Evolutionary conservation across 78 protist genomes (phyloP), one percentile per base, ranked within the genome.

Genomic region (Speleostelium caveatum): DNA sequence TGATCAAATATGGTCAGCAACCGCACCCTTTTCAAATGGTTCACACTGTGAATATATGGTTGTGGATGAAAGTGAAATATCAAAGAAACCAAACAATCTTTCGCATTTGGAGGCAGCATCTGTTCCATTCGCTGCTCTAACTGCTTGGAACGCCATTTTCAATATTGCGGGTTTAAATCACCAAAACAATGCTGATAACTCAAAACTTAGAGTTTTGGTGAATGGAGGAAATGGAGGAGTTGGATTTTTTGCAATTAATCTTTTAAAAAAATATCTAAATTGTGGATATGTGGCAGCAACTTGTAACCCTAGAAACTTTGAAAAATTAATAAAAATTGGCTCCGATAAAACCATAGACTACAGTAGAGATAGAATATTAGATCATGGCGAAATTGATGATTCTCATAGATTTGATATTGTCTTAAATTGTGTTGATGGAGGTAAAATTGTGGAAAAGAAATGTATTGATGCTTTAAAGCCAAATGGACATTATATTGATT

Each of bases 151-250:
- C 59, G 69, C 90, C 19, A 69, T 83, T 17, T 69, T 19, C 62
- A 39, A 51, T 19, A 30, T 55, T 24, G 85, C 85, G 58, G 60
- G 60, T 4, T 8, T 59, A 1, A 24, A 10, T 2, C 7, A 6
- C 7, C 33, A 22, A 58, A 38, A 16, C 22, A 22, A 30, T 17
- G 39, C 2, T 0, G 53, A 45, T 45, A 30, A 35, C 19, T 5
- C 36, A 21, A n/a, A 42, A 21, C 49, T 49, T 2, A 33, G 69
- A 69, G 67, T 83, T 1, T 32, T 83, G 51, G 78, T 83, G 0
- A 83, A 83, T 69, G 90, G 90, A 28, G 90, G 75, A 10, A 83
- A 69, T 69, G 90, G 90, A 1, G 72, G 78, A 12, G 78, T 83
- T 17, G 90, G 90, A 30, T 83, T 41, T 21, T 69, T 83, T 30